Conservation (phyloP, 2,329 filamentous ascomycete species). For the Torrubiella hemipterigena region DNA sequence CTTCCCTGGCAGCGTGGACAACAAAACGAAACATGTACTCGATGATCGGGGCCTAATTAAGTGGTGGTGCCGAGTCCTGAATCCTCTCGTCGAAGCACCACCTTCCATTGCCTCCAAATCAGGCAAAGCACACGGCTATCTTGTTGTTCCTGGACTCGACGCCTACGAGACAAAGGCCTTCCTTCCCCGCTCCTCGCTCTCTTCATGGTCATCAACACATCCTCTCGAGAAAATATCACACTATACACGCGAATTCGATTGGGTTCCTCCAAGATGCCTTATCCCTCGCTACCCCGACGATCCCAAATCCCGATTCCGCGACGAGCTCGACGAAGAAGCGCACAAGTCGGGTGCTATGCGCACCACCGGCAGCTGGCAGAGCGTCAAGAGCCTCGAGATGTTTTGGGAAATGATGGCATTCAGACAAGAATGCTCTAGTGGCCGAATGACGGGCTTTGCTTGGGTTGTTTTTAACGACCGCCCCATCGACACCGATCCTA, state of each 20-base stretch:
- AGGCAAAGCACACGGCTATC: slow-evolving; percentile 54
- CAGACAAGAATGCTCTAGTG: slow-evolving; percentile 88
- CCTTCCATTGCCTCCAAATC: slow-evolving; percentile 16
- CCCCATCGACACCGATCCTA: not conserved
- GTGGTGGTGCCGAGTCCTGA: slow-evolving; percentile 89
- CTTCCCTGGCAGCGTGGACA: slow-evolving; percentile 83
- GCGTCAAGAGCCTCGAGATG: slow-evolving; percentile 69
- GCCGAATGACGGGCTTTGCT: slow-evolving; percentile 82
- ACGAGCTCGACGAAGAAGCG: slow-evolving; percentile 79
- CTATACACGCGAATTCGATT: slow-evolving; percentile 43
- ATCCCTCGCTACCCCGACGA: slow-evolving; percentile 92
- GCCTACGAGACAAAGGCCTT: slow-evolving; percentile 69
- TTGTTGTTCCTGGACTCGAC: slow-evolving; percentile 81
- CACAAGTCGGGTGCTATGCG: slow-evolving; percentile 42
- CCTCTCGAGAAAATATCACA: slow-evolving; percentile 56
- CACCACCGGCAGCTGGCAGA: slow-evolving; percentile 63
- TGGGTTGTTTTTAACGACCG: slow-evolving; percentile 73
- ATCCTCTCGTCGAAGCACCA: slow-evolving; percentile 53
- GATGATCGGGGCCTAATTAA: slow-evolving; percentile 82
- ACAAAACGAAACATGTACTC: slow-evolving; percentile 76
- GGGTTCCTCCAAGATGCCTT: slow-evolving; percentile 67
- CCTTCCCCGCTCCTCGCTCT: slow-evolving; percentile 46
- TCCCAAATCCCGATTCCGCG: slow-evolving; percentile 79
- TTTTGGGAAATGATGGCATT: slow-evolving; percentile 99
- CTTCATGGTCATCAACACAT: slow-evolving; percentile 57